phyloP scores from a whole-genome alignment of 2,329 filamentous ascomycete species.

The Chrysosporium queenslandicum region DNA sequence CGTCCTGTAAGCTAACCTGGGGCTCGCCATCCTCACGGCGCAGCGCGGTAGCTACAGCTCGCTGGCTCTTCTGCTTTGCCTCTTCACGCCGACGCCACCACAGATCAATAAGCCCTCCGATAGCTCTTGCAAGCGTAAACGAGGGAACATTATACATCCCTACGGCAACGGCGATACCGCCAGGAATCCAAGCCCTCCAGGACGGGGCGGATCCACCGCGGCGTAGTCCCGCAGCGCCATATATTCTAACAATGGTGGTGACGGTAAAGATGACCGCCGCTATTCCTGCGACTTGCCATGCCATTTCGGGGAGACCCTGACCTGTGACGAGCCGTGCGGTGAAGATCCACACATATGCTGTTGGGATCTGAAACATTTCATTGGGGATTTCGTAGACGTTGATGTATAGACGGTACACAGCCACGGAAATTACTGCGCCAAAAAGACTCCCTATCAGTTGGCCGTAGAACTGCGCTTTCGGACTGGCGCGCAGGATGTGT shows the following conservation, averaged over 20 bases:
- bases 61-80: conserved; percentile 32
- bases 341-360: conserved; percentile 94
- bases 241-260: conserved; percentile 59
- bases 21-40: neutral
- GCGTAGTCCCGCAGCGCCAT: conserved; percentile 24
- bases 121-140: conserved; percentile 79
- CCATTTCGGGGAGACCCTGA: conserved; percentile 74
- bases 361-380: conserved; percentile 84
- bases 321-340: conserved; percentile 89
- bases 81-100: conserved; percentile 55
- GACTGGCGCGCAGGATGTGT: conserved; percentile 80
- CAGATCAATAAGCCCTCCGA: conserved; percentile 66
- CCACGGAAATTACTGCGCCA: conserved; percentile 74
- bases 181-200: conserved; percentile 72
- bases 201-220: conserved; percentile 25
- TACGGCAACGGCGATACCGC: conserved; percentile 90
- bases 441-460: conserved; percentile 83
- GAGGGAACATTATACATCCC: conserved; percentile 98
- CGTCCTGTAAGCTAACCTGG: neutral
- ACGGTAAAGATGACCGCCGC: conserved; percentile 64
- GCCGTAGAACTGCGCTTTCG: conserved; percentile 92
- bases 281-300: conserved; percentile 64
- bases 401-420: conserved; percentile 83
- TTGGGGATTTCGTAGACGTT: conserved; percentile 82
- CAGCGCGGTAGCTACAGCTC: neutral